phyloP scores from a whole-genome alignment of 1,284 basidiomycete species.

The Cryptococcus maquisensis region DNA sequence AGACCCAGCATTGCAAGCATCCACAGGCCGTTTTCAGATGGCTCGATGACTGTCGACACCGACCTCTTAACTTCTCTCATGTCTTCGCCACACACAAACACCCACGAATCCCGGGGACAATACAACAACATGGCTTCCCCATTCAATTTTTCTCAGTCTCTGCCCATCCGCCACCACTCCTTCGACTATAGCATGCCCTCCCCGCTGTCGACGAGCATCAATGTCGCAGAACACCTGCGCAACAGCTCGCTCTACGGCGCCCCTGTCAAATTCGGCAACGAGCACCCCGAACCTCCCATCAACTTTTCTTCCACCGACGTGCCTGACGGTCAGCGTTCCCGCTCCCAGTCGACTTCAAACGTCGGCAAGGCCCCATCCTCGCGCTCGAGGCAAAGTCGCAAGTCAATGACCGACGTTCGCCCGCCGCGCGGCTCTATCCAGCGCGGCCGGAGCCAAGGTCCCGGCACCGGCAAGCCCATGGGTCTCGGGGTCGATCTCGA shows the following conservation, averaged over 20 bases:
- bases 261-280: conserved; percentile 31
- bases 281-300: conserved; percentile 36
- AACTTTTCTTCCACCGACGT: conserved; percentile 8
- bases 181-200: conserved; percentile 37
- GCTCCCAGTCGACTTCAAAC: conserved; percentile 32
- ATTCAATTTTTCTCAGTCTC: conserved; percentile 16
- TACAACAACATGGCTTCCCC: conserved; percentile 8
- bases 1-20: conserved; percentile 17
- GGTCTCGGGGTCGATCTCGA: conserved; percentile 24
- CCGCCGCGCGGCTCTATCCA: conserved; percentile 16
- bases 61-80: conserved; percentile 33
- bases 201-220: conserved; percentile 18
- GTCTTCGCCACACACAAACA: conserved; percentile 8
- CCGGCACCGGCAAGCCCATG: conserved; percentile 9
- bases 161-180: conserved; percentile 14
- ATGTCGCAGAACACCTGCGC: neutral
- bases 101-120: neutral
- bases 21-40: conserved; percentile 40
- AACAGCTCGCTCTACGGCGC: neutral
- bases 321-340: conserved; percentile 20
- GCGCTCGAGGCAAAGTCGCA: conserved; percentile 25
- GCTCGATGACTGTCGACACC: conserved; percentile 41
- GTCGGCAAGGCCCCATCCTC: conserved; percentile 32
- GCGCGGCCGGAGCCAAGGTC: conserved; percentile 9
- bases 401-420: conserved; percentile 39